phyloP scores from a whole-genome alignment of 139 green algal genomes.

The Prasinococcaceae sp. region DNA sequence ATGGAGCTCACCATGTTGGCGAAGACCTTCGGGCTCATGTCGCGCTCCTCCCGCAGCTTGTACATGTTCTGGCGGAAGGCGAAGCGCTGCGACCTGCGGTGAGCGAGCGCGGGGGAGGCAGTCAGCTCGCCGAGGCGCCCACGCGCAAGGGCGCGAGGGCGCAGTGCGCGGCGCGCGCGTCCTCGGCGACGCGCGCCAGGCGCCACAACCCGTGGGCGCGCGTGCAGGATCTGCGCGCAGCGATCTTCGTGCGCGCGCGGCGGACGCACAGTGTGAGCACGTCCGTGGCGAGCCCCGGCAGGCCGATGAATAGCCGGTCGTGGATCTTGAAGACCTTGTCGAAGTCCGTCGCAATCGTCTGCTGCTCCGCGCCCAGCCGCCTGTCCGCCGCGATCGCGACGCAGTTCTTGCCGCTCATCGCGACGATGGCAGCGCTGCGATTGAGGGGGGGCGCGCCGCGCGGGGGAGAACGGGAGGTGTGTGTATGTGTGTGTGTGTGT shows the following conservation, averaged over 20 bases:
- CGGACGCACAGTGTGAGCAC: conserved; percentile 65
- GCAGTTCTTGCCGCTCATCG: conserved; percentile 83
- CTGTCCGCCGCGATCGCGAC: conserved; percentile 92
- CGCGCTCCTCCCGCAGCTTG: conserved; percentile 85
- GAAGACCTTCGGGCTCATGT: conserved; percentile 91
- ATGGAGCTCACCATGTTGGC: conserved; percentile 72
- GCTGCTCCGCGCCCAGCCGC: conserved; percentile 88
- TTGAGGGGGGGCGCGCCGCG: no score
- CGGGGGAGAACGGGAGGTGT: no score
- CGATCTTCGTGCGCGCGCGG: no score
- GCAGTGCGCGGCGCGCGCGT: background rate
- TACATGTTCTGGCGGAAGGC: conserved; percentile 95
- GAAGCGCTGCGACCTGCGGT: conserved; percentile 46
- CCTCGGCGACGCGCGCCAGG: background rate
- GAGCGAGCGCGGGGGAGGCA: no score
- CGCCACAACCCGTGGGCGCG: no score
- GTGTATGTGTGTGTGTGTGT: no score
- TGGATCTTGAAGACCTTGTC: conserved; percentile 89
- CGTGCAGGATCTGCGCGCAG: no score
- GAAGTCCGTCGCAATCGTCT: conserved; percentile 89
- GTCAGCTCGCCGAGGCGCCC: no score
- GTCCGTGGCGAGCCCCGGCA: conserved; percentile 86
- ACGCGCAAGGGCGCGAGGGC: no score
- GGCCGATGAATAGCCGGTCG: conserved; percentile 81
- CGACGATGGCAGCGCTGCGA: conserved; percentile 28